Evolutionary conservation across 2,329 filamentous ascomycete species (phyloP).

Genomic region (Apiospora koreana): DNA sequence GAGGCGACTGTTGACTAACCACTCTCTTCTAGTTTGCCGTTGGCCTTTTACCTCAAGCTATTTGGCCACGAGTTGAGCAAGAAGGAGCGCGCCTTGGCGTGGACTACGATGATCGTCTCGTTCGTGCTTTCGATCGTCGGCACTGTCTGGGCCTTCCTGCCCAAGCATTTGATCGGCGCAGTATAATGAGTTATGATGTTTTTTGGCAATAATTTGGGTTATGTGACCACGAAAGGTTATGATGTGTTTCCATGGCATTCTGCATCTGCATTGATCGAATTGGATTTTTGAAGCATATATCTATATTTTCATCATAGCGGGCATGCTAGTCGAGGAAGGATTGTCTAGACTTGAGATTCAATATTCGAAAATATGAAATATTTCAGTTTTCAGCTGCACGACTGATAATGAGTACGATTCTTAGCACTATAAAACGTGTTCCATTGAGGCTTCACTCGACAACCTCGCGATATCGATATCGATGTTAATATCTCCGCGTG

Average conservation of each 20-base stretch:
- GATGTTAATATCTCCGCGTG: no score
- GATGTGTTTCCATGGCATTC: not conserved
- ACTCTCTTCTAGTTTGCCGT: constrained; percentile 57
- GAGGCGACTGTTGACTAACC: not conserved
- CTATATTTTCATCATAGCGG: not conserved
- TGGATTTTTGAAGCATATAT: not conserved
- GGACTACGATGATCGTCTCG: constrained; percentile 69
- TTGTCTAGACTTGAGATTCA: not conserved
- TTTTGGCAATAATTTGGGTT: not conserved
- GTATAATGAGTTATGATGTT: no score
- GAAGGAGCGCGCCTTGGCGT: constrained; percentile 67
- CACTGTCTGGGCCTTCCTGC: constrained; percentile 86
- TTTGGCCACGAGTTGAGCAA: constrained; percentile 72
- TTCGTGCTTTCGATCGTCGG: constrained; percentile 71
- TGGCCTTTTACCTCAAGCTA: constrained; percentile 87
- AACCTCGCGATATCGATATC: no score
- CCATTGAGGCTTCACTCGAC: no score
- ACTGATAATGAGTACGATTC: not conserved
- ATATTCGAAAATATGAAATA: not conserved
- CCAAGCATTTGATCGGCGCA: constrained; percentile 70
- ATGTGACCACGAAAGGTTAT: not conserved
- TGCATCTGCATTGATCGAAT: not conserved
- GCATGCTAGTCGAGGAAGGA: not conserved
- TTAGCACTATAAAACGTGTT: no score
- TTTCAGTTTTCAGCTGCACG: not conserved